Percentiles rank a stretch among this genome's conserved stretches.
Conservation (phyloP, 1,284 basidiomycete species). For the Sanghuangporus weigelae region DNA sequence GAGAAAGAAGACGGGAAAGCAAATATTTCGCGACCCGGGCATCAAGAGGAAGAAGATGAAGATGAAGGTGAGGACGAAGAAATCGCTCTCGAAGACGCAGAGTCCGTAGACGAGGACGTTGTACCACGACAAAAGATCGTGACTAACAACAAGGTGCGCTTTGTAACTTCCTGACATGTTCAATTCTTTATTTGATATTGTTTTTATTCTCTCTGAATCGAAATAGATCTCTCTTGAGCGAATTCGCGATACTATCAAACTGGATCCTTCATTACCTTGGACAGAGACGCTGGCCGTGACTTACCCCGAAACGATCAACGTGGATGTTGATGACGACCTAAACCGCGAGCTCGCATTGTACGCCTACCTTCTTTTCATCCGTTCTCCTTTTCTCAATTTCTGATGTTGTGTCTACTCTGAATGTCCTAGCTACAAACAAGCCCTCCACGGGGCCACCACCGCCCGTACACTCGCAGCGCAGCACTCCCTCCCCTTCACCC, state of each 20-base stretch:
- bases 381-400: neutral
- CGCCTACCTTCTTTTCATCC: constrained; percentile 29
- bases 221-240: constrained; percentile 72
- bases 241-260: constrained; percentile 73
- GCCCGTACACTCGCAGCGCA: constrained; percentile 74
- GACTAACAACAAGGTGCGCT: constrained; percentile 72
- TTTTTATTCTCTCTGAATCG: neutral
- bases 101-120: constrained; percentile 71
- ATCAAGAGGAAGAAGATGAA: constrained; percentile 31
- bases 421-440: constrained; percentile 84
- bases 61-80: constrained; percentile 34
- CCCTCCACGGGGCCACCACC: constrained; percentile 73
- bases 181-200: constrained; percentile 4
- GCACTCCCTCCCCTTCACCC: constrained; percentile 80
- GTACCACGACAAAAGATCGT: constrained; percentile 78
- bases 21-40: constrained; percentile 19
- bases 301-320: constrained; percentile 70
- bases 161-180: constrained; percentile 1
- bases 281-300: constrained; percentile 79
- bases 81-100: constrained; percentile 67
- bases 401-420: neutral
- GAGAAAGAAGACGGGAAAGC: constrained; percentile 26
- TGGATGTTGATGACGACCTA: constrained; percentile 84
- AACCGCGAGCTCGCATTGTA: constrained; percentile 94
- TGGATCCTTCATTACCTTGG: constrained; percentile 76